These are phyloP conservation scores for Fusarium redolens DNA, from an alignment of 2,329 filamentous ascomycete species.

Conservation along the genomic window DNA sequence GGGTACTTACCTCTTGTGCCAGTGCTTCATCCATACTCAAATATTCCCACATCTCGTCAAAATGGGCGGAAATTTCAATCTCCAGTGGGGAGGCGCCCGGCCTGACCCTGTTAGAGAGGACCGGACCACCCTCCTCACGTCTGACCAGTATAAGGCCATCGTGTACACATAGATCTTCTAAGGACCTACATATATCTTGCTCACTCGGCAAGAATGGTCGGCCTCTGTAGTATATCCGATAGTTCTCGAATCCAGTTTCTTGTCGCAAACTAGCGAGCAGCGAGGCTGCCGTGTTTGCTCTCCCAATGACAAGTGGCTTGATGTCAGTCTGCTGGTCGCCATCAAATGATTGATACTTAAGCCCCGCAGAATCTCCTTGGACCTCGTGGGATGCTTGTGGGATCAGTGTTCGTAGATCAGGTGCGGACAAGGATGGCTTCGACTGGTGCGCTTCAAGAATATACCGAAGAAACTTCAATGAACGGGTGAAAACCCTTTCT, in stretches of 20 bases:
- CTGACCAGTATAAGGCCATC: slow-evolving; percentile 76
- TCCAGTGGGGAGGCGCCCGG: slow-evolving; percentile 74
- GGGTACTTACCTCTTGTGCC: slow-evolving; percentile 69
- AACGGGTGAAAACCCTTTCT: slow-evolving; percentile 74
- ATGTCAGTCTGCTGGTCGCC: slow-evolving; percentile 69
- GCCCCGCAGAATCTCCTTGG: slow-evolving; percentile 71
- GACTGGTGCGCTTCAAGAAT: slow-evolving; percentile 74
- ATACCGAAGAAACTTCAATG: slow-evolving; percentile 73
- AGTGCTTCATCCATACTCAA: slow-evolving; percentile 78
- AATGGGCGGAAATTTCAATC: slow-evolving; percentile 82
- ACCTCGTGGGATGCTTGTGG: slow-evolving; percentile 62
- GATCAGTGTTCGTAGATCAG: slow-evolving; percentile 66
- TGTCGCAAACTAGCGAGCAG: slow-evolving; percentile 74
- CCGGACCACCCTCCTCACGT: slow-evolving; percentile 61
- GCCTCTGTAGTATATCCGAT: slow-evolving; percentile 78
- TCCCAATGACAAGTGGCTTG: slow-evolving; percentile 72
- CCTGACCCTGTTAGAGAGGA: slow-evolving; percentile 57
- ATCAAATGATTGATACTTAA: slow-evolving; percentile 81
- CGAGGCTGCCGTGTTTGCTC: slow-evolving; percentile 76
- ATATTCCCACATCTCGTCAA: slow-evolving; percentile 84
- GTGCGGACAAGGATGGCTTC: slow-evolving; percentile 68
- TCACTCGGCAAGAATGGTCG: slow-evolving; percentile 71
- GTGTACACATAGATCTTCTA: slow-evolving; percentile 75
- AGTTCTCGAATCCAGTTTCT: slow-evolving; percentile 80
- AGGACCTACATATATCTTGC: slow-evolving; percentile 67